Base-by-base conservation (phyloP, 148 eudicot genomes). In the Diospyros lotus region DNA sequence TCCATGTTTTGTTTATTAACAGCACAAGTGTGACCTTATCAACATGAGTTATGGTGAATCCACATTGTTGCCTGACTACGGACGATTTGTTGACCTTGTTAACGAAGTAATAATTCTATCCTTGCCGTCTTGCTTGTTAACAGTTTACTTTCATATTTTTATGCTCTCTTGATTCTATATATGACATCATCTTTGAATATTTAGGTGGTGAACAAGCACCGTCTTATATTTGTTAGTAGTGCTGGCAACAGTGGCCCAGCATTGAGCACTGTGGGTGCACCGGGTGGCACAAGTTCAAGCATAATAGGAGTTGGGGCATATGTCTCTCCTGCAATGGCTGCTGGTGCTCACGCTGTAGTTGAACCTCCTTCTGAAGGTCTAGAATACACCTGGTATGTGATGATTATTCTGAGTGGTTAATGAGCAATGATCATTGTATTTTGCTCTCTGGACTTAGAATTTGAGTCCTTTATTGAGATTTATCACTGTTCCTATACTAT, bases 1-100 rank as follows among this genome's bases (percentile, higher is more conserved):
- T 52, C 46, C 28, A 5, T 39, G 69, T 39, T 17, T 18, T 52
- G 42, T 66, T 46, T 70, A 59, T 17, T 78, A 86, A 77, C 93
- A 95, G 99, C 99, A 95, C 83, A 95, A 92, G 80, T 95, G 99
- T 80, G 97, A 95, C 81, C 90, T 95, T 73, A 95, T 95, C 82
- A 95, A 95, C 81, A 95, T 95, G 99, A 95, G 99, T 81, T 95
- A 89, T 80, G 99, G 99, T 64, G 99, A 95, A 81, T 82, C 96
- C 52, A 86, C 96, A 63, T 73, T 90, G 82, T 85, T 95, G 13
- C 99, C 99, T 42, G 92, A 95, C 75, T 95, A 95, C 86, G 99
- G 99, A 46, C 99, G 99, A 66, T 95, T 95, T 89, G 96, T 92
- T 75, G 99, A 95, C 82, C 88, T 95, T 68, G 94, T 90, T 71